Evolutionary conservation across 1,139 yeast species (phyloP).

Genomic region (Sugiyamaella pinicola): DNA sequence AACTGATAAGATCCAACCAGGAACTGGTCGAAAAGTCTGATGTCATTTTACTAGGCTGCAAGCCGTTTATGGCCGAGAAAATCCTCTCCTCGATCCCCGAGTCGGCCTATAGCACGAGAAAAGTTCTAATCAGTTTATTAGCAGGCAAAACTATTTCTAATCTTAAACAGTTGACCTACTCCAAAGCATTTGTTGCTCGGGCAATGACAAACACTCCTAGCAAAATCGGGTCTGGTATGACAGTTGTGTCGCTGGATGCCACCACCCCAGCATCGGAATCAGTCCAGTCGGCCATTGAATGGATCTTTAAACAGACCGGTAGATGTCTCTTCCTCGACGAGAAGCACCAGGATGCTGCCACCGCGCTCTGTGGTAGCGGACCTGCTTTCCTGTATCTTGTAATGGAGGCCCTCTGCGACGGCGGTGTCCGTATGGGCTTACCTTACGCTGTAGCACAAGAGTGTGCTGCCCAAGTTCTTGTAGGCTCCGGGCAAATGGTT

Average conservation of each 20-base stretch:
- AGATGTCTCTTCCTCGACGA: slow-evolving; percentile 50
- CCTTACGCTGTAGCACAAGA: slow-evolving; percentile 81
- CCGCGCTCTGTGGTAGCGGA: slow-evolving; percentile 93
- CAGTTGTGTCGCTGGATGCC: slow-evolving; percentile 60
- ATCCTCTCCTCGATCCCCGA: slow-evolving; percentile 49
- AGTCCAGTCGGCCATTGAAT: slow-evolving; percentile 52
- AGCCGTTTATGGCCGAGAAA: slow-evolving; percentile 74
- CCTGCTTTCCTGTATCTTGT: slow-evolving; percentile 91
- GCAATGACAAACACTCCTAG: slow-evolving; percentile 99
- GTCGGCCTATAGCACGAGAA: slow-evolving; percentile 51
- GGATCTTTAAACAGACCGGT: slow-evolving; percentile 65
- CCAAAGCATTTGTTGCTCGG: slow-evolving; percentile 58
- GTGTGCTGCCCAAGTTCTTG: slow-evolving; percentile 94
- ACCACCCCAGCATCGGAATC: slow-evolving; percentile 49
- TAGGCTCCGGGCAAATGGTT: slow-evolving; percentile 95
- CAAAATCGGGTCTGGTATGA: slow-evolving; percentile 85
- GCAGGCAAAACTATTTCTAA: slow-evolving; percentile 91
- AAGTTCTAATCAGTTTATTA: slow-evolving; percentile 75
- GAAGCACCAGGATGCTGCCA: slow-evolving; percentile 94
- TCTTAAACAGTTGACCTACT: slow-evolving; percentile 54
- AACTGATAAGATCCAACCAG: slow-evolving; percentile 57
- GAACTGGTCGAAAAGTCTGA: slow-evolving; percentile 65
- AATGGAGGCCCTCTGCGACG: slow-evolving; percentile 91
- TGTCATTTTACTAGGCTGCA: slow-evolving; percentile 78
- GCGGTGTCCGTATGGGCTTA: slow-evolving; percentile 93